phyloP scores from a whole-genome alignment of 2,329 filamentous ascomycete genomes.

The Paracorniculantispora psalliotae region DNA sequence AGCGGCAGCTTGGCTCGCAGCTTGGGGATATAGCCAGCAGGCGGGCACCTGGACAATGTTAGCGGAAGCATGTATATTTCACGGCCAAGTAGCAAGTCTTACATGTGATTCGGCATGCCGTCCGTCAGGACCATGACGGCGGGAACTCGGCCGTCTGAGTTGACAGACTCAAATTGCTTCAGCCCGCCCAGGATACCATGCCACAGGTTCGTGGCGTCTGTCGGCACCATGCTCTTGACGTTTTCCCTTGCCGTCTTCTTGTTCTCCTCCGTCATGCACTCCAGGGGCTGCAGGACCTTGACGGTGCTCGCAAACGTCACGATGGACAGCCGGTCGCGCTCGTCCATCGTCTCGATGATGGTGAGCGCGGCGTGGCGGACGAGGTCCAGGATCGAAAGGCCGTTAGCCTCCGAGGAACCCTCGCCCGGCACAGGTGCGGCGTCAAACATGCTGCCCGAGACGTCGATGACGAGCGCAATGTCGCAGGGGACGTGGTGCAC shows the following conservation, averaged over 20 bases:
- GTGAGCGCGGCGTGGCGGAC: constrained; percentile 56
- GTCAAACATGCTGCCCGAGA: constrained; percentile 52
- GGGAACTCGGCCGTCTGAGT: constrained; percentile 35
- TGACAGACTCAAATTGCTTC: constrained; percentile 36
- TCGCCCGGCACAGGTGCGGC: constrained; percentile 44
- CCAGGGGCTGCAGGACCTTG: constrained; percentile 41
- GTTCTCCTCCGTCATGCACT: constrained; percentile 40
- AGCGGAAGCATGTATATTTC: background rate
- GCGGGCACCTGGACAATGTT: constrained; percentile 34
- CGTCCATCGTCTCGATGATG: constrained; percentile 51
- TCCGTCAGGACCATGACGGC: constrained; percentile 52
- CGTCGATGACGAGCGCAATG: constrained; percentile 57
- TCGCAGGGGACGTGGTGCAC: constrained; percentile 48
- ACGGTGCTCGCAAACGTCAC: constrained; percentile 47
- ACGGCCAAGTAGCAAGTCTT: constrained; percentile 16
- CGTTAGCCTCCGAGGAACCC: constrained; percentile 40
- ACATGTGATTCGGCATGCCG: constrained; percentile 50
- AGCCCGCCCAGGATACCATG: constrained; percentile 49
- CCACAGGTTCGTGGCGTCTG: constrained; percentile 51
- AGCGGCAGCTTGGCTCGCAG: constrained; percentile 37
- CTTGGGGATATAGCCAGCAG: constrained; percentile 50
- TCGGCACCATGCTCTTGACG: constrained; percentile 37
- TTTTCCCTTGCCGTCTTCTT: constrained; percentile 39
- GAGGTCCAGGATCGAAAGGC: constrained; percentile 53
- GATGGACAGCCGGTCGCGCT: constrained; percentile 52